These are phyloP conservation scores for Paraphysoderma sedebokerense DNA, from an alignment of 371 early-diverging fungal genomes.

Conservation along the genomic window DNA sequence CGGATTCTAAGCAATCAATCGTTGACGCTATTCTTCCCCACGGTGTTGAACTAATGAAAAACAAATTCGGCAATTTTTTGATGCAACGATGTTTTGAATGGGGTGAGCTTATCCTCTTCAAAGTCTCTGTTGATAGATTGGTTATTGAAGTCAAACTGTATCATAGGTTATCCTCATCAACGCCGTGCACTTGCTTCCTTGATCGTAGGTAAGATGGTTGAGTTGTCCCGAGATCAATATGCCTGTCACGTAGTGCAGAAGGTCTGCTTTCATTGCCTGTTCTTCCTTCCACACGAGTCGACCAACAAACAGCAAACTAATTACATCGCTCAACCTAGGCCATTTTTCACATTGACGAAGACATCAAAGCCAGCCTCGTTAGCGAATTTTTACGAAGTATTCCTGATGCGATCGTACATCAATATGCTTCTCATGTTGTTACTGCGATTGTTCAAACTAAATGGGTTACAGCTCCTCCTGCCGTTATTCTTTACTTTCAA, in stretches of 20 bases:
- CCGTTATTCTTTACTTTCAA: conserved; percentile 39
- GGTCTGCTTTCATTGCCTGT: conserved; percentile 13
- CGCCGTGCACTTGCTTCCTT: conserved; percentile 27
- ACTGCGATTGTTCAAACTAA: conserved; percentile 55
- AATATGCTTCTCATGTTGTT: conserved; percentile 66
- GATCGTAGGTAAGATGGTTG: conserved; percentile 42
- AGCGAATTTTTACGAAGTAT: conserved; percentile 41
- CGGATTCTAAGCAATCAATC: conserved; percentile 31
- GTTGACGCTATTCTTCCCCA: conserved; percentile 38
- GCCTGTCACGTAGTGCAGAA: conserved; percentile 68
- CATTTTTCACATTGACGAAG: conserved; percentile 39
- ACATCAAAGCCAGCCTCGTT: conserved; percentile 32
- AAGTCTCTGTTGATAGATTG: too few species aligned
- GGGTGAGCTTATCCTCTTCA: too few species aligned
- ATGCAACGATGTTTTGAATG: conserved; percentile 52
- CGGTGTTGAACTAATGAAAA: conserved; percentile 42
- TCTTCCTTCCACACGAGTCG: too few species aligned
- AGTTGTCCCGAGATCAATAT: conserved; percentile 50
- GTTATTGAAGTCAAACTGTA: too few species aligned
- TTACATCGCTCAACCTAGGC: conserved; percentile 15
- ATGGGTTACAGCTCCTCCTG: conserved; percentile 29
- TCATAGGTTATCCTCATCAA: conserved; percentile 39
- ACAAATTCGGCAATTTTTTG: conserved; percentile 61
- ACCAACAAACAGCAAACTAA: not conserved
- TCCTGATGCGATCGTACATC: conserved; percentile 50